These are phyloP conservation scores for Lentithecium fluviatile DNA, from an alignment of 495 filamentous ascomycete genomes.

Conservation along the genomic window DNA sequence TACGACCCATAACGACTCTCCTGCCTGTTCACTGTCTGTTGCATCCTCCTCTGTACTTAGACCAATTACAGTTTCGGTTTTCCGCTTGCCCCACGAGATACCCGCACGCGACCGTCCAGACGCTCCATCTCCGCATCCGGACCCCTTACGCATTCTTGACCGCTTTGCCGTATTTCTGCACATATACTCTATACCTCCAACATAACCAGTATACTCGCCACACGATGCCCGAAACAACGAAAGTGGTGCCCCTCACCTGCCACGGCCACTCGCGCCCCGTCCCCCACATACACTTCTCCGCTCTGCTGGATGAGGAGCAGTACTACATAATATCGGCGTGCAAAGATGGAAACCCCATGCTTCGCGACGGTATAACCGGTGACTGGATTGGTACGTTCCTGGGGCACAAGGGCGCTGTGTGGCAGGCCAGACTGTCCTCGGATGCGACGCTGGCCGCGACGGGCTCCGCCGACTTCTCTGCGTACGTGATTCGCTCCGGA, in stretches of 20 bases:
- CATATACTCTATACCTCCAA: not conserved
- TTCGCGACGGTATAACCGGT: constrained; percentile 92
- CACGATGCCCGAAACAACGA: constrained; percentile 53
- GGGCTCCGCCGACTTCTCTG: constrained; percentile 92
- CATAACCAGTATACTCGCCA: not conserved
- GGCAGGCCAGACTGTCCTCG: constrained; percentile 86
- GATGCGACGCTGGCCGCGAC: constrained; percentile 88
- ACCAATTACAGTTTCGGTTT: not conserved
- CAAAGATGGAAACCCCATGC: constrained; percentile 99
- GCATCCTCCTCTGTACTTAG: not conserved
- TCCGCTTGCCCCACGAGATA: not conserved
- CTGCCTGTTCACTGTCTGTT: constrained; percentile 4
- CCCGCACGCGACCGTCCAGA: not conserved
- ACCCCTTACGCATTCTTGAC: not conserved
- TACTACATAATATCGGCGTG: constrained; percentile 98
- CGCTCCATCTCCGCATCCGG: not conserved
- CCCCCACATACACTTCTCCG: constrained; percentile 91
- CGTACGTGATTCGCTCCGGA: constrained; percentile 54
- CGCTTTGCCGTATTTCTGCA: not conserved
- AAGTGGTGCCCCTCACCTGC: constrained; percentile 88
- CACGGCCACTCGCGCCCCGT: constrained; percentile 96
- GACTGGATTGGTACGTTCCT: constrained; percentile 98
- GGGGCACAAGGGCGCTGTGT: constrained; percentile 96
- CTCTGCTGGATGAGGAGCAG: constrained; percentile 76
- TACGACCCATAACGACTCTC: constrained; percentile 8